Evolutionary conservation across 495 filamentous ascomycete species (phyloP), one percentile per base, ranked within the genome.

Genomic region (Oidiodendron maius): DNA sequence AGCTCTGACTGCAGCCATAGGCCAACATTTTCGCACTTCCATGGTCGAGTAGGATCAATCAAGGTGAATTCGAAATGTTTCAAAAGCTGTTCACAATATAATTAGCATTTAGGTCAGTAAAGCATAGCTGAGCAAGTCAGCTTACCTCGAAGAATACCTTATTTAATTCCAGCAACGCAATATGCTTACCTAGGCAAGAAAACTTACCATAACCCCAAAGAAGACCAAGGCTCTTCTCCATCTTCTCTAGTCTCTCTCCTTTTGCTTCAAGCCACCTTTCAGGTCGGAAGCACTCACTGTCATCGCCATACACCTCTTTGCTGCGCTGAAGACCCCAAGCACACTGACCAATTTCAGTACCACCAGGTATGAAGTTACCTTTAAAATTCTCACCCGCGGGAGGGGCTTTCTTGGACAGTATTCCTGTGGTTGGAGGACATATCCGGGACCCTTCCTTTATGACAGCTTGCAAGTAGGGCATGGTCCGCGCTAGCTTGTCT

Each of bases 61-160:
- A 80, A 51, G 9, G 71, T 65, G 36, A 78, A 67, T 43, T 82
- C 76, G 41, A 78, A 80, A 23, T 64, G 64, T n/a, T 75, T 67
- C 21, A 82, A 50, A 10, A 80, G 61, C 77, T 78, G n/a, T n/a
- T n/a, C n/a, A n/a, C n/a, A n/a, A n/a, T n/a, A n/a, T n/a, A n/a
- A n/a, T n/a, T n/a, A n/a, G n/a, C 40, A n/a, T 32, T 12, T 30
- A 10, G 9, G 11, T 25, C 11, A 26, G 12, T 43, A 10, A 40
- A 11, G 20, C 21, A 15, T 11, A 23, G 16, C 26, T 17, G 68
- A 35, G 50, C 71, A 75, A 21, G 63, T 60, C 32, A 67, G 56
- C 63, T n/a, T 41, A 77, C 73, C 73, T 82, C 75, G 24, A 80
- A 68, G 40, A 80, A 65, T 2, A 71, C 53, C 64, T 83, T 83